These are phyloP conservation scores for Blechomonas ayalai DNA, from an alignment of 208 protist species.

Conservation along the genomic window DNA sequence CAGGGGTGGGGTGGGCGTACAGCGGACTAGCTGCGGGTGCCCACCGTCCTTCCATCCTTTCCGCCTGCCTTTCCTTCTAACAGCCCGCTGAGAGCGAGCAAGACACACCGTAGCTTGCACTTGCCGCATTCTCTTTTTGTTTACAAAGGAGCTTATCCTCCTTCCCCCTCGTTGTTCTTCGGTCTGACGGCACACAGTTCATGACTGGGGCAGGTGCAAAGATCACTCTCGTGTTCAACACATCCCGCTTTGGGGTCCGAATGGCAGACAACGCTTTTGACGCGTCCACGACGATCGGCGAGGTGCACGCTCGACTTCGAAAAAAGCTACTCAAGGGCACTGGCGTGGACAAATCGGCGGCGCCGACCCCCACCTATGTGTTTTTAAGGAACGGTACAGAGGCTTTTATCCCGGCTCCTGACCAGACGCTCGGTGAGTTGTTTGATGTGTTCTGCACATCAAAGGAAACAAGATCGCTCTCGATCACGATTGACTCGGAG, in stretches of 20 bases:
- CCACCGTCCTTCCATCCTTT: too few species aligned
- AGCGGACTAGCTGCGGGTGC: too few species aligned
- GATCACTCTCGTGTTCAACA: slow-evolving; percentile 52
- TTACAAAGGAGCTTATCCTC: too few species aligned
- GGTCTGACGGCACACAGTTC: too few species aligned
- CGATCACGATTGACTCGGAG: slow-evolving; percentile 43
- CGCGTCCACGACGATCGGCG: slow-evolving; percentile 44
- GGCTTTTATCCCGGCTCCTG: slow-evolving; percentile 60
- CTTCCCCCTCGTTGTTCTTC: too few species aligned
- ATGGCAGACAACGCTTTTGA: slow-evolving; percentile 46
- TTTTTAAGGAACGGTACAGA: slow-evolving; percentile 59
- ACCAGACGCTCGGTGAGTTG: slow-evolving; percentile 52
- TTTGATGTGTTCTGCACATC: slow-evolving; percentile 37
- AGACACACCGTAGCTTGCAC: too few species aligned
- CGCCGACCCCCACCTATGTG: slow-evolving; percentile 28
- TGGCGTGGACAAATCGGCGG: too few species aligned
- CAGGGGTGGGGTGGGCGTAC: too few species aligned
- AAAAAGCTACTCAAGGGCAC: slow-evolving; percentile 39
- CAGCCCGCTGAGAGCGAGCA: too few species aligned
- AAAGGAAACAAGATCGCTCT: slow-evolving; percentile 26
- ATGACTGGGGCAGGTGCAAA: too few species aligned
- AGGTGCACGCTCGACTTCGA: slow-evolving; percentile 46
- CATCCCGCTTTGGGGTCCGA: slow-evolving; percentile 27
- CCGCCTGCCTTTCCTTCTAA: too few species aligned
- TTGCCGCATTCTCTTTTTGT: too few species aligned